Base-by-base conservation (phyloP, 2,329 filamentous ascomycete species). In the Sodiomyces alkalinus region DNA sequence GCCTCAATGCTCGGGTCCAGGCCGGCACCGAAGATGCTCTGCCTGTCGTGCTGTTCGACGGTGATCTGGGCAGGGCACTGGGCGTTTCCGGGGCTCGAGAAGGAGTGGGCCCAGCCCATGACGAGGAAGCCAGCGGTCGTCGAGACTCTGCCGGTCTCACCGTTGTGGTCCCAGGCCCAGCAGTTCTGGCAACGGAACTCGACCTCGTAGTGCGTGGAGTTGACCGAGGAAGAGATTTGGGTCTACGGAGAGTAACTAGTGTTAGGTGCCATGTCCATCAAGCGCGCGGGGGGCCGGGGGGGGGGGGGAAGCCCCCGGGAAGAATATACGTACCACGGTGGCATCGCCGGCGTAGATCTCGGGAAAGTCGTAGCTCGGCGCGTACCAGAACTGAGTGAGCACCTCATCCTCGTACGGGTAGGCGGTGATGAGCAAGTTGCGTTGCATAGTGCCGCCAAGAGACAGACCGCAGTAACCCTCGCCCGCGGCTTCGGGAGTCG, bases 111-210 rank as follows among this genome's bases (percentile, higher is more conserved):
- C 55, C 67, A 74, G 6, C 69, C 71, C 12, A 75, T 46, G 16
- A 69, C 47, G 10, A 65, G 44, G 12, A 43, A 38, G 1, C 58
- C 58, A 3, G 37, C 40, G 25, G 49, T 60, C 9, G 66, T 70
- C 4, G 53, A 53, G 3, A 55, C 53, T 3, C 49, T 53, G 1
- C 55, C 55, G 2, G 47, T 51, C 19, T 52, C 49, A 4, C 60
- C 61, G 16, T 58, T 53, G 22, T 68, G 55, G 38, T 64, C 49
- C 62, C 67, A 73, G 1, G 53, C 41, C 14, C 69, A 52, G 44
- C 68, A 73, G 38, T 60, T 58, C 38, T 72, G 48, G 48, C 75
- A 80, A 26, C 69, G 62, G 52, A 76, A 80, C n/a, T 77, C 61
- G 26, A 78, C 44, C 25, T 64, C 64, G 46, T 68, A 80, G 37